Conservation (phyloP, 1,284 basidiomycete genomes). For the Golubevia pallescens region DNA sequence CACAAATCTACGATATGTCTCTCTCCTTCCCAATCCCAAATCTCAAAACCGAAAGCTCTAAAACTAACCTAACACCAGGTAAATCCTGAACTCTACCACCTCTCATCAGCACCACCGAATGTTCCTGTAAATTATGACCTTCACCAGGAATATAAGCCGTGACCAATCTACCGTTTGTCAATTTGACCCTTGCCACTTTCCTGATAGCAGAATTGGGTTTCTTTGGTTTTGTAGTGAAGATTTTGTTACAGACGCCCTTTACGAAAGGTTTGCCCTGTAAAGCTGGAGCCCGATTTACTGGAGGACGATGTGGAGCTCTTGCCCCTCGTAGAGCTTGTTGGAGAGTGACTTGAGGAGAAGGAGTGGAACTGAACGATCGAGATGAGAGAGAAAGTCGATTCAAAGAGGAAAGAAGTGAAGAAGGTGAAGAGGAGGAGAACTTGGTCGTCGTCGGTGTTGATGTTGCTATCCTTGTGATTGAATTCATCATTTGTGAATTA, state of each 20-base stretch:
- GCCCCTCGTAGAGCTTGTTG: conserved; percentile 61
- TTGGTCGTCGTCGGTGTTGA: too few relatives aligned
- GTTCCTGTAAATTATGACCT: conserved; percentile 97
- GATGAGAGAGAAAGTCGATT: conserved; percentile 69
- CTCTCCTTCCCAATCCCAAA: too few relatives aligned
- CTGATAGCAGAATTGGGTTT: conserved; percentile 99
- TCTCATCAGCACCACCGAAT: conserved; percentile 89
- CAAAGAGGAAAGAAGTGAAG: conserved; percentile 13
- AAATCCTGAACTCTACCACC: conserved; percentile 97
- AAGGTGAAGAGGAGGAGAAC: conserved; percentile 66
- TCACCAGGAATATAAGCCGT: conserved; percentile 97
- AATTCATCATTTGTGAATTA: too few relatives aligned
- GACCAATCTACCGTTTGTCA: conserved; percentile 85
- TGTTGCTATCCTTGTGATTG: too few relatives aligned
- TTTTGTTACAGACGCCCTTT: conserved; percentile 59
- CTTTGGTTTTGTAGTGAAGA: conserved; percentile 76
- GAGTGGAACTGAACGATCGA: conserved; percentile 63
- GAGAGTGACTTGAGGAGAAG: conserved; percentile 37
- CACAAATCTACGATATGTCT: too few relatives aligned
- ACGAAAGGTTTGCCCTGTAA: conserved; percentile 57
- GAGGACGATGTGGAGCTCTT: conserved; percentile 60
- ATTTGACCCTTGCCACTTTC: conserved; percentile 92
- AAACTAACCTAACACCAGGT: conserved; percentile 86
- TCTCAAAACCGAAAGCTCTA: neutral
- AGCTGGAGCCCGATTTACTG: conserved; percentile 58